Evolutionary conservation across 1,284 basidiomycete species (phyloP), one percentile per base, ranked within the genome.

Genomic region (Sparassis latifolia): DNA sequence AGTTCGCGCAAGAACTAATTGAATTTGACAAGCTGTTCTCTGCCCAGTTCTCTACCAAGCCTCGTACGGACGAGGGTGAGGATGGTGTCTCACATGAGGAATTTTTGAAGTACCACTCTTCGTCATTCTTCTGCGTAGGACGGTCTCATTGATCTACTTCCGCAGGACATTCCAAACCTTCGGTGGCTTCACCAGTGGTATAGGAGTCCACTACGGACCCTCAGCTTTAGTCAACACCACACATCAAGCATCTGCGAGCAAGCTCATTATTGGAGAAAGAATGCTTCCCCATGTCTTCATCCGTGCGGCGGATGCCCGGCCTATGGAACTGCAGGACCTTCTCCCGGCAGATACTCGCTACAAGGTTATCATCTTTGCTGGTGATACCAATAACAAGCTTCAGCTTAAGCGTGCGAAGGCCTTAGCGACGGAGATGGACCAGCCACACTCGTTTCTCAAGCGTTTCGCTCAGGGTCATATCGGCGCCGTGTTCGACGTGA

Each of bases 1-100:
- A 81, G 65, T 91, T 84, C 57, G 89, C 87, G 0, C 79, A 87
- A 65, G 86, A 92, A 57, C 74, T 94, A 50, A 92, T 93, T 58
- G 66, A 78, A 50, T 92, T 92, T 58, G 91, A 94, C 66, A 83
- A 82, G 63, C 69, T 83, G 58, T 90, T 84, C 61, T 78, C 86
- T 2, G 73, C 77, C 7, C 69, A 92, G 29, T 91, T 92, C 66
- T 89, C 86, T 12, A 83, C 81, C 46, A 90, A 89, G 67, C 83
- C 87, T 4, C 72, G 75, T 31, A 80, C 79, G 9, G 71, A 74
- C 38, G 70, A 75, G 1, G 71, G 78, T 58, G 63, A 74, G 38
- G 77, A 80, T 43, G 87, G 86, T 30, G 78, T 89, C 27, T 76
- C 82, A 1, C 84, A 85, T 59, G 78, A 79, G 45, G 73, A 84